Conservation (phyloP, 495 filamentous ascomycete genomes). For the Physcia stellaris region DNA sequence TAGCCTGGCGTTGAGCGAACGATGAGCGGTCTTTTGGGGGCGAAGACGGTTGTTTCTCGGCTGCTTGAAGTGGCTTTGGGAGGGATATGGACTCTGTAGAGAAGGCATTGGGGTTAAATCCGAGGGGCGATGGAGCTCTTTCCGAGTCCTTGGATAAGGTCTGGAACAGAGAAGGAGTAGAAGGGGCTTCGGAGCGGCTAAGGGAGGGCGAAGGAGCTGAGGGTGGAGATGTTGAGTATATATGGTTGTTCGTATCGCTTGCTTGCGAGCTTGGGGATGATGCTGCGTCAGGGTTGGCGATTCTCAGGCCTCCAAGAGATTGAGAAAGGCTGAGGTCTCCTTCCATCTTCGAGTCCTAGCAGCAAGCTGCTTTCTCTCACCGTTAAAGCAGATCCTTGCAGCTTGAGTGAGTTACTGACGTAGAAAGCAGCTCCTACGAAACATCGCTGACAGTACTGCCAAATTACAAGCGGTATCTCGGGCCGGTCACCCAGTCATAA, state of each 20-base stretch:
- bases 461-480: too few species aligned
- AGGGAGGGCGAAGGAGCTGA: conserved; percentile 5
- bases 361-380: too few species aligned
- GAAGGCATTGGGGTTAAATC: conserved; percentile 25
- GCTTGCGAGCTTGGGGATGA: conserved; percentile 41
- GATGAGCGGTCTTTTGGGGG: conserved; percentile 8
- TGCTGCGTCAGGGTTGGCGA: conserved; percentile 90
- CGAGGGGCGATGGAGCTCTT: conserved; percentile 20
- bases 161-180: conserved; percentile 2
- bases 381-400: too few species aligned
- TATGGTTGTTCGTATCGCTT: conserved; percentile 10
- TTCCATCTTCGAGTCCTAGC: too few species aligned
- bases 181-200: neutral
- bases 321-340: conserved; percentile 87
- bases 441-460: too few species aligned
- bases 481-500: too few species aligned
- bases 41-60: conserved; percentile 1
- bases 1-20: conserved; percentile 15
- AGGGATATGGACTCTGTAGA: conserved; percentile 12
- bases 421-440: too few species aligned
- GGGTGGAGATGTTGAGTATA: conserved; percentile 9
- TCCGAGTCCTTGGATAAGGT: conserved; percentile 8
- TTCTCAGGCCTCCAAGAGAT: conserved; percentile 85
- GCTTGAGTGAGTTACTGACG: too few species aligned
- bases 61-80: conserved; percentile 6